Evolutionary conservation across 768 basidiomycete genomes (phyloP).

Genomic region (Neoboletus magnificus): DNA sequence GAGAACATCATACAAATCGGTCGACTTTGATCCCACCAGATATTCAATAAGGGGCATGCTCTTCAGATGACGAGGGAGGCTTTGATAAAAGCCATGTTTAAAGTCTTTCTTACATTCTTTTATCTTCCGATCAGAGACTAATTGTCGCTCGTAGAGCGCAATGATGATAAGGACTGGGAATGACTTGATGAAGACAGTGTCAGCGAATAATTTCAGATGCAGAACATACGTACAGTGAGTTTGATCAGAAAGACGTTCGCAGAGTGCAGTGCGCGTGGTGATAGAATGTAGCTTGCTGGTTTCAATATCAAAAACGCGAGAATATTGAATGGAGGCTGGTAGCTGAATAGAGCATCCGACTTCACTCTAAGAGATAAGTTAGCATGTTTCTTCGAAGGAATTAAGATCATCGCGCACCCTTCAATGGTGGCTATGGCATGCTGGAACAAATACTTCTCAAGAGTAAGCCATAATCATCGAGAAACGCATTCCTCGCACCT

Average conservation of each 20-base stretch:
- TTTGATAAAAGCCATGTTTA: slow-evolving; percentile 57
- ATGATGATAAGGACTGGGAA: slow-evolving; percentile 79
- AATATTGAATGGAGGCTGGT: slow-evolving; percentile 88
- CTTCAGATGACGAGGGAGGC: slow-evolving; percentile 68
- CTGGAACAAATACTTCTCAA: slow-evolving; percentile 78
- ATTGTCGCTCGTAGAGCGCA: slow-evolving; percentile 73
- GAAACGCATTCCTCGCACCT: slow-evolving; percentile 35
- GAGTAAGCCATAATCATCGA: slow-evolving; percentile 12
- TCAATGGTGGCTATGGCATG: slow-evolving; percentile 83
- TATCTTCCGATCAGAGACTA: slow-evolving; percentile 47
- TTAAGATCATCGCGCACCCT: slow-evolving; percentile 47
- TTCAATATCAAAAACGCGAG: slow-evolving; percentile 78
- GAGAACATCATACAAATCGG: slow-evolving; percentile 72
- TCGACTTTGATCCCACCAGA: slow-evolving; percentile 65
- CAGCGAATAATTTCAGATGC: background rate
- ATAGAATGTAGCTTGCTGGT: slow-evolving; percentile 70
- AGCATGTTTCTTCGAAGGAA: background rate
- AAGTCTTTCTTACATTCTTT: slow-evolving; percentile 52
- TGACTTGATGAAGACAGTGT: slow-evolving; percentile 38
- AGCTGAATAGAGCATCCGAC: slow-evolving; percentile 86
- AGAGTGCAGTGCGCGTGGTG: slow-evolving; percentile 76
- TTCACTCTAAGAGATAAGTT: slow-evolving; percentile 57
- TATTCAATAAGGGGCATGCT: slow-evolving; percentile 73
- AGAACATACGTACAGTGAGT: slow-evolving; percentile 52
- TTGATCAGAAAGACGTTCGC: slow-evolving; percentile 85